These are phyloP conservation scores for Fraxinus excelsior DNA, from an alignment of 257 asterid species.

Conservation along the genomic window DNA sequence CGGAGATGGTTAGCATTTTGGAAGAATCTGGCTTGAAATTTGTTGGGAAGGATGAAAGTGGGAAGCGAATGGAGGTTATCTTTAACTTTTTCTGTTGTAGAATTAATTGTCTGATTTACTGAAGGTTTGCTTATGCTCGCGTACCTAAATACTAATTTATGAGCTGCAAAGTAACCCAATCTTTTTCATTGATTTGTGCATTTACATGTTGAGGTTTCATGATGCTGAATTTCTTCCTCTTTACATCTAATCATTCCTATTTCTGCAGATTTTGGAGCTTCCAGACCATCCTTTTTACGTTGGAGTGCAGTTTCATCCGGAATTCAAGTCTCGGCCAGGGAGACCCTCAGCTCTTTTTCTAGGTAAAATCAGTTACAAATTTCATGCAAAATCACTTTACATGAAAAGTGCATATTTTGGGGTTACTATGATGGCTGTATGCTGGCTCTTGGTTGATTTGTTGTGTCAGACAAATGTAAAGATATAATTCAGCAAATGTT, in stretches of 20 bases:
- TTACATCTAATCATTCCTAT: conserved; percentile 19
- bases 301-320: conserved; percentile 96
- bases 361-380: conserved; percentile 44
- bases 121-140: not conserved
- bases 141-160: not conserved
- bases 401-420: not conserved
- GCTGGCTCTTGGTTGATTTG: not conserved
- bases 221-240: conserved; percentile 15
- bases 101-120: not conserved
- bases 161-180: not conserved
- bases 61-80: conserved; percentile 87
- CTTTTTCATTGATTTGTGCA: not conserved
- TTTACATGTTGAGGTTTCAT: not conserved
- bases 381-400: not conserved
- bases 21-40: conserved; percentile 82
- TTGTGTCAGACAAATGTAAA: not conserved
- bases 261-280: conserved; percentile 72
- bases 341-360: conserved; percentile 76
- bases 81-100: conserved; percentile 15
- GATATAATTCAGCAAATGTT: not conserved
- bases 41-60: conserved; percentile 94
- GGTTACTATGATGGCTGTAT: not conserved
- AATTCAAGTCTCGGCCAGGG: conserved; percentile 90
- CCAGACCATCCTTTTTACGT: conserved; percentile 74
- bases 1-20: conserved; percentile 59